phyloP scores from a whole-genome alignment of 164 flowering plant species.

The Cinnamomum chago region DNA sequence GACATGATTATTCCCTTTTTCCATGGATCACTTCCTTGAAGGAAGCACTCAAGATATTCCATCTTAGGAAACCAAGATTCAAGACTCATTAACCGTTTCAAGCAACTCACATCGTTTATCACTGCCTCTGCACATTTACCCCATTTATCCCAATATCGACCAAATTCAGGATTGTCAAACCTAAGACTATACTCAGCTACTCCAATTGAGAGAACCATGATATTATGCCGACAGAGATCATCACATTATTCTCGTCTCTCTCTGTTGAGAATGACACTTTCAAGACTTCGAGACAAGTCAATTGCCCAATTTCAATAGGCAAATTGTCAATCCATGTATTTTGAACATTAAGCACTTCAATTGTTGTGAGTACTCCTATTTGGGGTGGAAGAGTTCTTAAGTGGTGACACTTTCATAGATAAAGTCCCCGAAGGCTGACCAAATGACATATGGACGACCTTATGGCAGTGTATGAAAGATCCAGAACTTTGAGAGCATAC shows the following conservation, averaged over 20 bases:
- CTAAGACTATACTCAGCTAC: conserved; percentile 17
- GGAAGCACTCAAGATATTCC: neutral
- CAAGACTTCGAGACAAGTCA: conserved; percentile 7
- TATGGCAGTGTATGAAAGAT: conserved; percentile 14
- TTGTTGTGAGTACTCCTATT: neutral
- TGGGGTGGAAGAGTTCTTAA: neutral
- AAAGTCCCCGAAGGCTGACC: conserved; percentile 19
- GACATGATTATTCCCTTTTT: neutral
- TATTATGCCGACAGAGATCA: too few relatives aligned
- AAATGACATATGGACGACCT: conserved; percentile 13
- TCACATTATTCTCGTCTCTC: neutral
- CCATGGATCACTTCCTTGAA: neutral
- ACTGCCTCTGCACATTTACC: conserved; percentile 4
- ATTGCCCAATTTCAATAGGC: conserved; percentile 2
- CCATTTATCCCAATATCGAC: neutral
- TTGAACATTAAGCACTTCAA: conserved; percentile 1
- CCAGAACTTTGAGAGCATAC: conserved; percentile 23
- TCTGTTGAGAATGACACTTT: conserved; percentile 4
- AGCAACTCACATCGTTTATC: neutral
- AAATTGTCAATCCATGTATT: neutral
- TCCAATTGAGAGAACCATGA: neutral
- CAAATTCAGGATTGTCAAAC: neutral
- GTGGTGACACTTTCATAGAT: conserved; percentile 13
- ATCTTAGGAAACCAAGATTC: neutral
- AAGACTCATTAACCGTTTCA: neutral